phyloP scores from a whole-genome alignment of 305 asterid genomes.

The Fraxinus greggii region DNA sequence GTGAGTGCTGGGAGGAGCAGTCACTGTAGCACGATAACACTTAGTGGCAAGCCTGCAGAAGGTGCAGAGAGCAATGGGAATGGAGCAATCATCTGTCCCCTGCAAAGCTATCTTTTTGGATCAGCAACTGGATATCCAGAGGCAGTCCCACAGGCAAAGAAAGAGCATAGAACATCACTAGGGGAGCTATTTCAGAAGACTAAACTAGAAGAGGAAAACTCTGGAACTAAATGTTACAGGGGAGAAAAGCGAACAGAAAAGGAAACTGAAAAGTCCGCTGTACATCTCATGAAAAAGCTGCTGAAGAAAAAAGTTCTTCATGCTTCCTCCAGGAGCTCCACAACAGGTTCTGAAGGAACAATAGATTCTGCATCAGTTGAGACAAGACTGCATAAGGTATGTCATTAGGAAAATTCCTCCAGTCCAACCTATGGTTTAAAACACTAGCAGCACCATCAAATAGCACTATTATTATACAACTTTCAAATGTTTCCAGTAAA shows the following conservation, averaged over 20 bases:
- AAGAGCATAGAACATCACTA: conserved; percentile 70
- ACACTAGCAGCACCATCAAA: neutral
- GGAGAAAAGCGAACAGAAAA: conserved; percentile 54
- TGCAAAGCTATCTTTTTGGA: conserved; percentile 82
- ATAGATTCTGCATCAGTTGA: conserved; percentile 53
- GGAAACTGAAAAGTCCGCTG: conserved; percentile 66
- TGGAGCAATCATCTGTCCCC: conserved; percentile 60
- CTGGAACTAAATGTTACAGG: conserved; percentile 44
- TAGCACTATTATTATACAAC: neutral
- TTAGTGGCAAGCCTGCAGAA: conserved; percentile 58
- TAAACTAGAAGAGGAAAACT: conserved; percentile 54
- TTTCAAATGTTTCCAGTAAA: neutral
- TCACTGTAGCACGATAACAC: conserved; percentile 60
- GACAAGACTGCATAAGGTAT: conserved; percentile 61
- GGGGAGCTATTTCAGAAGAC: conserved; percentile 90
- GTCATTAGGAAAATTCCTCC: neutral
- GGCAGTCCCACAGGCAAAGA: conserved; percentile 44
- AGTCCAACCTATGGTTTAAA: neutral
- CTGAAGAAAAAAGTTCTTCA: conserved; percentile 51
- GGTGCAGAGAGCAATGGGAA: conserved; percentile 44
- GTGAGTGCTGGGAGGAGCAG: conserved; percentile 72
- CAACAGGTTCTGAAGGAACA: conserved; percentile 38
- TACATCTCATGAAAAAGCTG: conserved; percentile 63
- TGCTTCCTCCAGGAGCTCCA: conserved; percentile 42
- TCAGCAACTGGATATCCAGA: conserved; percentile 62